Conservation (phyloP, 192 early-diverging fungal genomes). For the Coemansia sp. region DNA sequence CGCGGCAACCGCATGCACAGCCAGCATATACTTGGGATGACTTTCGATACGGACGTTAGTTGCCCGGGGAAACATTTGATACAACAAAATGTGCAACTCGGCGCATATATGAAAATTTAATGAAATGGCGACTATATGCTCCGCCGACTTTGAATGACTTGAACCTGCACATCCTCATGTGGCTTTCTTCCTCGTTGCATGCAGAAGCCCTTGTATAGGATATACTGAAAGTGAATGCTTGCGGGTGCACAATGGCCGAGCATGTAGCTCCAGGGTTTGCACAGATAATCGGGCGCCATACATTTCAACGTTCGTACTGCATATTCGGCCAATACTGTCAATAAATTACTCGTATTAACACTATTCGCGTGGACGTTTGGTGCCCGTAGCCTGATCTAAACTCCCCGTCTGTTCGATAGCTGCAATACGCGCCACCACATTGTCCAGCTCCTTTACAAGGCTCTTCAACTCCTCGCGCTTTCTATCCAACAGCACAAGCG, state of each 20-base stretch:
- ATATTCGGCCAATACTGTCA: background rate
- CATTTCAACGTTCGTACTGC: background rate
- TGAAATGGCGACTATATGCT: background rate
- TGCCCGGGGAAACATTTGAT: too few relatives aligned
- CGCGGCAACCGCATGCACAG: background rate
- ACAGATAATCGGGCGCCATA: background rate
- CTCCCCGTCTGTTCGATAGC: slow-evolving; percentile 6
- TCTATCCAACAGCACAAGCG: slow-evolving; percentile 60
- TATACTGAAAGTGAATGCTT: too few relatives aligned
- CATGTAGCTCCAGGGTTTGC: background rate
- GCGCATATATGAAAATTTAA: background rate
- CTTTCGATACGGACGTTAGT: slow-evolving; percentile 14
- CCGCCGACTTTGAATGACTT: background rate
- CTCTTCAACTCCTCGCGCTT: slow-evolving; percentile 63
- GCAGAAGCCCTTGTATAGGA: background rate
- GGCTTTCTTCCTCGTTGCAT: background rate
- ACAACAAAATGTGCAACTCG: background rate
- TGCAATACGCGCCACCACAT: slow-evolving; percentile 60
- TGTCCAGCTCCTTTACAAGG: slow-evolving; percentile 61
- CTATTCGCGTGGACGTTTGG: slow-evolving; percentile 48
- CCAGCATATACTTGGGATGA: slow-evolving; percentile 29
- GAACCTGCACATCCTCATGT: background rate
- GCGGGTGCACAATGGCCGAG: too few relatives aligned
- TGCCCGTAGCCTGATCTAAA: slow-evolving; percentile 4
- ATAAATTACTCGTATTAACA: background rate